These are phyloP conservation scores for Pseudogymnoascus sp. DNA, from an alignment of 2,329 filamentous ascomycete species.

Conservation along the genomic window DNA sequence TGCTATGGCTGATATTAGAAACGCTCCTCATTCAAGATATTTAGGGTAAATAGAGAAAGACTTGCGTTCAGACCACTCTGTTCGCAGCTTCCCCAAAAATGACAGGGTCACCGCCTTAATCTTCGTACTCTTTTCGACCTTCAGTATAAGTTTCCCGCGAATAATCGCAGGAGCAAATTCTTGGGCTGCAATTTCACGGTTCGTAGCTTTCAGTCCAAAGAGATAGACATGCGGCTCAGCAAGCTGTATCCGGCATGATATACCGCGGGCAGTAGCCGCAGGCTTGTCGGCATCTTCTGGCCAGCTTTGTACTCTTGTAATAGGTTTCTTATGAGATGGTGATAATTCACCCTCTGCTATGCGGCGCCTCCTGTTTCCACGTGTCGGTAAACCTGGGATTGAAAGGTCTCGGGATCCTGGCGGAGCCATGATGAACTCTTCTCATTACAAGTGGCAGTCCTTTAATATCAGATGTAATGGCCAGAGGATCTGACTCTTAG, in stretches of 20 bases:
- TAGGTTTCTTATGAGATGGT: conserved; percentile 19
- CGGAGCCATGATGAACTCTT: background rate
- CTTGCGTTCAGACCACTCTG: conserved; percentile 91
- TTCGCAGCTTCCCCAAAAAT: conserved; percentile 75
- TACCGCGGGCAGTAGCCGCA: conserved; percentile 68
- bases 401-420: background rate
- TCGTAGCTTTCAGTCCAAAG: conserved; percentile 68
- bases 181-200: conserved; percentile 34
- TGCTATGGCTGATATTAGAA: conserved; percentile 36
- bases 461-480: background rate
- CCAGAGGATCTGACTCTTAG: background rate
- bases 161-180: conserved; percentile 61
- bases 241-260: conserved; percentile 64
- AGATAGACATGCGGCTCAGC: conserved; percentile 77
- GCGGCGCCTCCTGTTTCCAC: background rate
- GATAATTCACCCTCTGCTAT: conserved; percentile 31
- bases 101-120: conserved; percentile 85
- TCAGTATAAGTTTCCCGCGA: conserved; percentile 72
- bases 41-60: conserved; percentile 26
- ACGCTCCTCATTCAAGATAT: background rate
- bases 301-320: conserved; percentile 30
- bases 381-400: background rate
- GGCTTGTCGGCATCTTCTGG: conserved; percentile 53
- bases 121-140: conserved; percentile 82
- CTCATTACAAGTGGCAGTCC: background rate